Evolutionary conservation across 192 early-diverging fungal genomes (phyloP).

Genomic region (Backusella westeae): DNA sequence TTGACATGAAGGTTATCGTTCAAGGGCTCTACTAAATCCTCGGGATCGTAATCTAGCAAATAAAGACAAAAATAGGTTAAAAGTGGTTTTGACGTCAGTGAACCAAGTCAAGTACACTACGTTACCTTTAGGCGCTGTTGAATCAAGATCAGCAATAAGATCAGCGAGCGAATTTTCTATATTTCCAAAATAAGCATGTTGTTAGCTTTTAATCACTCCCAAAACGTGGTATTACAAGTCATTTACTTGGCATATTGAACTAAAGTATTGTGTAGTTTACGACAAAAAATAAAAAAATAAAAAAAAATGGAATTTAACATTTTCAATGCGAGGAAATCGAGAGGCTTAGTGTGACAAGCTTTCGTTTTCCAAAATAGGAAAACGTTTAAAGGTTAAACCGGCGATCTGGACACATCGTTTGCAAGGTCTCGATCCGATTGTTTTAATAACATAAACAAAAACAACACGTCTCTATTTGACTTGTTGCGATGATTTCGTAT

Average conservation of each 20-base stretch:
- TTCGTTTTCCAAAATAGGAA: neutral
- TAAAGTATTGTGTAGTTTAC: neutral
- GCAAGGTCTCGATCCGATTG: too few relatives aligned
- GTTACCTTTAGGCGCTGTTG: slow-evolving; percentile 54
- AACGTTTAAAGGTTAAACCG: neutral
- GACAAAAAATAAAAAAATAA: neutral
- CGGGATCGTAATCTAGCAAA: slow-evolving; percentile 67
- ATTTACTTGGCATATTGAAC: slow-evolving; percentile 1
- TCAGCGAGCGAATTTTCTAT: slow-evolving; percentile 49
- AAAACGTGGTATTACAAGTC: neutral
- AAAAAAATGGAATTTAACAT: neutral
- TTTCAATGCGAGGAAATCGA: neutral
- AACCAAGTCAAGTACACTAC: neutral
- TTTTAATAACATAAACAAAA: too few relatives aligned
- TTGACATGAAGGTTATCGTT: slow-evolving; percentile 35
- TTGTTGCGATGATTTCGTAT: too few relatives aligned
- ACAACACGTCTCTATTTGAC: too few relatives aligned
- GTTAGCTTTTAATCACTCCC: neutral
- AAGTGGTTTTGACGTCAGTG: neutral
- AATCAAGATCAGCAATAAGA: slow-evolving; percentile 50
- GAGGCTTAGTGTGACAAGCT: neutral
- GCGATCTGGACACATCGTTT: too few relatives aligned
- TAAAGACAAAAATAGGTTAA: neutral
- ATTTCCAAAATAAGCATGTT: neutral
- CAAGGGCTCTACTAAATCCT: slow-evolving; percentile 44